A percentile compares a stretch with the other conserved stretches of the same genome.
phyloP scores from a whole-genome alignment of 148 eudicot genomes.

The Fallopia convolvulus region DNA sequence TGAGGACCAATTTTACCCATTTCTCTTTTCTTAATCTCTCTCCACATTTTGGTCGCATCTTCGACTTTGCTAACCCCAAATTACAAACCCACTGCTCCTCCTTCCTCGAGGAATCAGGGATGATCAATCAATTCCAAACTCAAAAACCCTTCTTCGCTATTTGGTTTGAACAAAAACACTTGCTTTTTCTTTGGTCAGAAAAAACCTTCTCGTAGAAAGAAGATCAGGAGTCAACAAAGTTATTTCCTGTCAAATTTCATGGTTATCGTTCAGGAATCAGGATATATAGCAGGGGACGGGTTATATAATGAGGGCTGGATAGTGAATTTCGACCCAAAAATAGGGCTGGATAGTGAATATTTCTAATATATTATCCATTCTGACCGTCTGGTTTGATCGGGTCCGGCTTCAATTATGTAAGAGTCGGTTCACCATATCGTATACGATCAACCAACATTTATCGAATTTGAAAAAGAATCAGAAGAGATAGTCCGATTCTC shows the following conservation, averaged over 20 bases:
- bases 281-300: too few species aligned
- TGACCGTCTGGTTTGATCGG: background rate
- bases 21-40: constrained; percentile 67
- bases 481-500: too few species aligned
- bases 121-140: background rate
- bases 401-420: background rate
- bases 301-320: too few species aligned
- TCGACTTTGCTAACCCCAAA: constrained; percentile 16
- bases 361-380: background rate
- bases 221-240: background rate
- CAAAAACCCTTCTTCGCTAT: background rate
- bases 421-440: too few species aligned
- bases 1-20: constrained; percentile 43
- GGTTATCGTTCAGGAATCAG: background rate
- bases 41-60: constrained; percentile 75
- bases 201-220: background rate
- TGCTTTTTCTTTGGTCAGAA: too few species aligned
- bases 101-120: constrained; percentile 5
- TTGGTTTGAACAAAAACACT: background rate
- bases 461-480: too few species aligned
- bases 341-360: background rate
- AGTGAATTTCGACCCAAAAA: too few species aligned
- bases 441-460: too few species aligned
- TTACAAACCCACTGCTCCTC: constrained; percentile 1
- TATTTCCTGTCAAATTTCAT: background rate